Conservation (phyloP, 2,329 filamentous ascomycete species). For the Sclerotinia subarctica region DNA sequence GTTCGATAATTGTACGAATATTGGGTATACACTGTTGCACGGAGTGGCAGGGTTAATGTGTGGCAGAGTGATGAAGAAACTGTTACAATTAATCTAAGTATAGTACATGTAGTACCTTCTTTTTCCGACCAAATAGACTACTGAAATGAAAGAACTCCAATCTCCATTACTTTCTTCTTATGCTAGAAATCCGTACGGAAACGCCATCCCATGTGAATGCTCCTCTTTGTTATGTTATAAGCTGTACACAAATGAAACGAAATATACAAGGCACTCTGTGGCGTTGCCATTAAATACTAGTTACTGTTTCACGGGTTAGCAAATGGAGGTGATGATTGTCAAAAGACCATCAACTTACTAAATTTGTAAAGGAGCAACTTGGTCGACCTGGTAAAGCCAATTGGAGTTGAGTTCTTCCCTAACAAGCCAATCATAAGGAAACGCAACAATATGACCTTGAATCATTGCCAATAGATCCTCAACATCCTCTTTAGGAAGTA, state of each 20-base stretch:
- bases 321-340: slow-evolving; percentile 91
- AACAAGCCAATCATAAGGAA: slow-evolving; percentile 93
- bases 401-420: slow-evolving; percentile 90
- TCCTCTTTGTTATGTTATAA: slow-evolving; percentile 14
- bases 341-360: slow-evolving; percentile 72
- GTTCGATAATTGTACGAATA: slow-evolving; percentile 9
- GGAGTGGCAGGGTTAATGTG: not conserved
- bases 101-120: not conserved
- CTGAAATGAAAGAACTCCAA: slow-evolving; percentile 16
- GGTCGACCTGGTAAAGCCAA: slow-evolving; percentile 95
- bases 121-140: slow-evolving; percentile 10
- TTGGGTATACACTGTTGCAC: slow-evolving; percentile 4
- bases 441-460: slow-evolving; percentile 85
- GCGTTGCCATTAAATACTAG: slow-evolving; percentile 16
- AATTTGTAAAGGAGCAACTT: slow-evolving; percentile 93
- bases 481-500: slow-evolving; percentile 71
- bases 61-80: not conserved
- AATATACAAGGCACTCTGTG: slow-evolving; percentile 16
- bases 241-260: slow-evolving; percentile 15
- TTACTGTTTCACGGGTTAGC: slow-evolving; percentile 61
- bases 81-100: slow-evolving; percentile 15
- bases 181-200: slow-evolving; percentile 17
- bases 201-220: slow-evolving; percentile 11
- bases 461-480: slow-evolving; percentile 78
- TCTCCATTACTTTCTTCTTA: slow-evolving; percentile 13